Evolutionary conservation across 208 protist genomes (phyloP), one percentile per base, ranked within the genome.

Genomic region (Lotmaria passim): DNA sequence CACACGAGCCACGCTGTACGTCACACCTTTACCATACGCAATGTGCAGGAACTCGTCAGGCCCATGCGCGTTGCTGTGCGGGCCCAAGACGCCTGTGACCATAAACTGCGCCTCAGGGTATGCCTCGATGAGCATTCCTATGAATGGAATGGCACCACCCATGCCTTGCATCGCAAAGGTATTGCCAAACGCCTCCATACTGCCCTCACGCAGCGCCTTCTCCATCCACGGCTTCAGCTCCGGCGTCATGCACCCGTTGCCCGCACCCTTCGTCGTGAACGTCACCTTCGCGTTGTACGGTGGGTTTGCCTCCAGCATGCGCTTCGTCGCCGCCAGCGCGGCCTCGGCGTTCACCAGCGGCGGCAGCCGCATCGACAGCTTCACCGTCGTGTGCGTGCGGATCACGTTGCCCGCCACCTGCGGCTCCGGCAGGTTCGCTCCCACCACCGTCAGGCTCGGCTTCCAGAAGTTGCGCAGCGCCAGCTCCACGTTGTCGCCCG

Each of bases 31-130:
- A 10, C 73, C 81, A 57, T 90, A 98, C 6, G 73, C 55, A 46
- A 99, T 85, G 66, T 98, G 78, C 10, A 98, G 70, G 68, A 97
- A 98, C 78, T 99, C 97, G 73, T 99, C 98, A 21, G 96, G 96
- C 26, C 96, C 96, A 69, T 99, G 97, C 19, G 94, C 93, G 71
- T 98, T 98, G 66, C 83, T 94, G 62, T 86, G 67, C 46, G 96
- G 95, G 33, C 94, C 96, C 3, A 98, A 76, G 0, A 98, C 68
- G 60, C 97, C 97, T 0, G 96, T 98, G 24, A 99, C 90, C 6
- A 98, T 60, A 64, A 99, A 98, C 83, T 98, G 92, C 24, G 96
- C 93, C 23, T 86, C 48, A n/a, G 95, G 95, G 85, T 94, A 98
- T 41, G 63, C 80, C 11, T 93, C 47, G 47, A 91, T 69, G 0